Evolutionary conservation across 106 monocot species (phyloP).

Genomic region (Phalaenopsis equestris): DNA sequence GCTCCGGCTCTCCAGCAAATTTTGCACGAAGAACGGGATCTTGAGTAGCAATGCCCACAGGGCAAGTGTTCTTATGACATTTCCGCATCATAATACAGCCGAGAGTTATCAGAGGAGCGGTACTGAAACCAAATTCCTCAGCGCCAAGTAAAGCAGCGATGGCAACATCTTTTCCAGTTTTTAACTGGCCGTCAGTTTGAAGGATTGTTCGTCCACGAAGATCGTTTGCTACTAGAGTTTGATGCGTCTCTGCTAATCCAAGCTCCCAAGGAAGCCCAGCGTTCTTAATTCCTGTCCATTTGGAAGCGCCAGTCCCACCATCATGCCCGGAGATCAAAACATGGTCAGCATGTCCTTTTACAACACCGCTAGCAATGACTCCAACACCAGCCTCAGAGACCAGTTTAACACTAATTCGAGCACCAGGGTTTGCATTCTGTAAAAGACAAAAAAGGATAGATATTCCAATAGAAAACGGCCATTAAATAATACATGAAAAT

Average conservation of each 20-base stretch:
- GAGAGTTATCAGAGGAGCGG: conserved; percentile 94
- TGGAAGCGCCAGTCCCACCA: conserved; percentile 97
- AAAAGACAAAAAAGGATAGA: conserved; percentile 11
- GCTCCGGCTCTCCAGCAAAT: conserved; percentile 96
- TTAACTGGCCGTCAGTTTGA: conserved; percentile 97
- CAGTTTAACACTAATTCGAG: conserved; percentile 91
- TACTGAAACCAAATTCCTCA: conserved; percentile 99
- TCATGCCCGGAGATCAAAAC: conserved; percentile 98
- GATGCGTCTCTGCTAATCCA: conserved; percentile 94
- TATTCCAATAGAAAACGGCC: neutral
- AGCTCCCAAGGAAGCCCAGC: conserved; percentile 99
- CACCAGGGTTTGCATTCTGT: conserved; percentile 90
- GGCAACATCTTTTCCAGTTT: conserved; percentile 96
- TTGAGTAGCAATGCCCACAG: conserved; percentile 98
- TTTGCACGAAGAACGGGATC: conserved; percentile 91
- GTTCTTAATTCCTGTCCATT: conserved; percentile 98
- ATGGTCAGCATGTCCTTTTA: conserved; percentile 99
- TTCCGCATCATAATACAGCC: conserved; percentile 99
- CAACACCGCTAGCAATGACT: conserved; percentile 97
- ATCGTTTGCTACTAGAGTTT: conserved; percentile 89
- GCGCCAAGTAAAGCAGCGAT: conserved; percentile 93
- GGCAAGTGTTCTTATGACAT: conserved; percentile 94
- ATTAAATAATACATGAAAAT: neutral
- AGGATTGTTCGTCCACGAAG: conserved; percentile 94
- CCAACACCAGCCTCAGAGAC: conserved; percentile 99